Base-by-base conservation (phyloP, 306 rosid genomes). In the Cucurbita maxima region DNA sequence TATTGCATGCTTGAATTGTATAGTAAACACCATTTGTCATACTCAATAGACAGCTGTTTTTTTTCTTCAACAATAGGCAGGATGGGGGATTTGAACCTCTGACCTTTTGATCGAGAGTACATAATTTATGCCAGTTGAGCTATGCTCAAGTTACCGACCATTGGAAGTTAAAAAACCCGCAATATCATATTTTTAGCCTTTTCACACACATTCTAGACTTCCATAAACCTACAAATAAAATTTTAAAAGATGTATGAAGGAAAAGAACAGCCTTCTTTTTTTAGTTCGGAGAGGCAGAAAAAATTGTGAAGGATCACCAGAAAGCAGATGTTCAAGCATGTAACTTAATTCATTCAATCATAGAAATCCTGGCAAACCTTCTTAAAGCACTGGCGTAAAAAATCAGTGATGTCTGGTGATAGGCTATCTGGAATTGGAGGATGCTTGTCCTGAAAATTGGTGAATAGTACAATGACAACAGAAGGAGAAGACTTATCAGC, bases 371-470 rank as follows among this genome's bases (percentile, higher is more conserved):
- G 75, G 40, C 80, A 82, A 83, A 91, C 99, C 99, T 94, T 94
- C 88, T 91, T 87, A 84, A 94, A 94, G 86, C 99, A 95, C 78
- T 95, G 99, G 72, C 89, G 88, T 77, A 95, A 81, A 85, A 95
- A 95, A 88, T 94, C 99, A 54, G 99, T 91, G 77, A 94, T 89
- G 81, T 94, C 95, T 58, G 88, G 88, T 74, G 97, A 87, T 59
- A 94, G 84, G 84, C 96, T 84, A 81, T 94, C 97, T 25, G 99
- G 99, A 78, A 94, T 91, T 63, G 99, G 99, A 78, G 99, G 97
- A 76, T 82, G 95, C 71, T 91, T 90, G 62, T 94, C 99, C 99
- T 94, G 90, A 75, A 84, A 56, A 79, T 71, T 81, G 79, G 43
- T 51, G 57, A 50, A 73, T 68, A 68, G 79, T 74, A 18, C 47